Evolutionary conservation across 2,329 filamentous ascomycete species (phyloP), one percentile per base, ranked within the genome.

Genomic region (Cercospora janseana): DNA sequence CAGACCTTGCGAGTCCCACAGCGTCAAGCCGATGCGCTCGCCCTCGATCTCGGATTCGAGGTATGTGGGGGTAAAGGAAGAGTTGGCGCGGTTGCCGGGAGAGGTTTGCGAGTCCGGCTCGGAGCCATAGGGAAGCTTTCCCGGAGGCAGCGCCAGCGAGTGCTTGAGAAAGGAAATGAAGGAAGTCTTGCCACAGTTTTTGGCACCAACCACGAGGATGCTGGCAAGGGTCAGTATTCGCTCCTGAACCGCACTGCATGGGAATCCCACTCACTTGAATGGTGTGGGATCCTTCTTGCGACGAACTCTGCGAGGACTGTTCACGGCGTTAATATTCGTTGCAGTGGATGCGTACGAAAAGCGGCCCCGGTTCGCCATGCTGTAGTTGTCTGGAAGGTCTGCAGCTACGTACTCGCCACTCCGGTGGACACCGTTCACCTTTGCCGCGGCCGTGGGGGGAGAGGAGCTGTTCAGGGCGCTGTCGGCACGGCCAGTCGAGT

Each of bases 301-400:
- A 63, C 93, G 85, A 60, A 97, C 85, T 67, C 91, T 84, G 60
- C 93, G 84, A 57, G 93, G 92, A 70, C 87, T 95, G 75, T 95
- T 95, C 74, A 95, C 83, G 20, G 47, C 31, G 53, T 88, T 87
- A 76, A 88, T 95, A 60, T 92, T 81, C 46, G 88, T 86, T 71
- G 87, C 94, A 74, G 88, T 95, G 50, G 90, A 89, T 70, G 92
- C 90, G 72, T 96, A 97, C 74, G 91, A 96, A 73, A 95, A 95
- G 59, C 93, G 87, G 54, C 92, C 90, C 61, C 93, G 89, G 71
- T 97, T 86, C 61, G 92, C 91, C 88, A 97, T 96, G 78, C 92
- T 96, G 75, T 94, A 88, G 15, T 23, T 21, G 37, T 86, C 83
- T 66, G 93, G 93, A 10, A 88, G 86, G 32, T 53, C 45, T 41